phyloP scores from a whole-genome alignment of 257 asterid species.

The Cynanchum wilfordii region DNA sequence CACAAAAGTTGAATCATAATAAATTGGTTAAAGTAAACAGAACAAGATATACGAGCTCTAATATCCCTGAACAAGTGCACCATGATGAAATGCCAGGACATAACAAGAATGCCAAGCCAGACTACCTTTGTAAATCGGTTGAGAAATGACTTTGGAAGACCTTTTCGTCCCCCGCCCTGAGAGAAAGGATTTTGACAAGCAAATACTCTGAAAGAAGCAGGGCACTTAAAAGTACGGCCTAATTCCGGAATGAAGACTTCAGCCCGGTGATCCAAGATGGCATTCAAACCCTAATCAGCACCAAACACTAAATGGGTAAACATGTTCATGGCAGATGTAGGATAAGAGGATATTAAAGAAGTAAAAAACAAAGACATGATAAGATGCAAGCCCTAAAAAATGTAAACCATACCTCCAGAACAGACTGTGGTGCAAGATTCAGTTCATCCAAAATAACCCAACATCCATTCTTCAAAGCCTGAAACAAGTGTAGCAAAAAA shows the following conservation, averaged over 20 bases:
- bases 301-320: slow-evolving; percentile 4
- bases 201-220: slow-evolving; percentile 80
- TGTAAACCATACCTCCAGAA: slow-evolving; percentile 64
- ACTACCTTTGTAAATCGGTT: slow-evolving; percentile 93
- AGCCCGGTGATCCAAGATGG: slow-evolving; percentile 95
- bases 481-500: slow-evolving; percentile 18
- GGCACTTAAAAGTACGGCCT: slow-evolving; percentile 78
- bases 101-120: slow-evolving; percentile 4
- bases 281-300: slow-evolving; percentile 70
- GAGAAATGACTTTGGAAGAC: slow-evolving; percentile 93
- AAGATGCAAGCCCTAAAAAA: not conserved
- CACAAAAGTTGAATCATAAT: not conserved
- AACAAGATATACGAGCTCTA: not conserved
- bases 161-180: slow-evolving; percentile 99
- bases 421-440: slow-evolving; percentile 98
- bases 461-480: slow-evolving; percentile 92
- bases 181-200: slow-evolving; percentile 95
- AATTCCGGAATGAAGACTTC: slow-evolving; percentile 97
- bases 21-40: not conserved
- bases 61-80: not conserved
- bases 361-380: slow-evolving; percentile 3
- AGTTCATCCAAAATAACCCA: slow-evolving; percentile 98
- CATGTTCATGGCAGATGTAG: not conserved
- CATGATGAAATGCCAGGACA: slow-evolving; percentile 12
- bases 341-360: not conserved